phyloP scores from a whole-genome alignment of 768 basidiomycete species.

The Collybia mongolica region DNA sequence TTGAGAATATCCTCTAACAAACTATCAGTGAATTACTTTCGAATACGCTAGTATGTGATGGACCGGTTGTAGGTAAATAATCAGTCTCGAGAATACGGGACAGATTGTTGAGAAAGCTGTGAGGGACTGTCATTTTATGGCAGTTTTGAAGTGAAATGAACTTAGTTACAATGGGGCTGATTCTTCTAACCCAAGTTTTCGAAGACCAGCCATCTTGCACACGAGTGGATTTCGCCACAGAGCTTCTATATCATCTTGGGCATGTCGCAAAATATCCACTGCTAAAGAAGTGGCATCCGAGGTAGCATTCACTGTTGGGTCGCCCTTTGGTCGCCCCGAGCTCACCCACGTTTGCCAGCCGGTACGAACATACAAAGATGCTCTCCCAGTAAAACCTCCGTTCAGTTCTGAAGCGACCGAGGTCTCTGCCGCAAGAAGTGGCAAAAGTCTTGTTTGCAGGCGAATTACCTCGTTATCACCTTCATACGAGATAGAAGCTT shows the following conservation, averaged over 20 bases:
- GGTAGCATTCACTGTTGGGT: not conserved
- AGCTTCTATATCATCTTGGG: slow-evolving; percentile 50
- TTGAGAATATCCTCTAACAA: slow-evolving; percentile 69
- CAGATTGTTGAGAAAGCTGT: slow-evolving; percentile 66
- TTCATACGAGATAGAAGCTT: slow-evolving; percentile 10
- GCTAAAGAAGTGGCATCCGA: slow-evolving; percentile 30
- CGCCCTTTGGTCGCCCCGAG: slow-evolving; percentile 8
- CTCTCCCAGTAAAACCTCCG: slow-evolving; percentile 14
- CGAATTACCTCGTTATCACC: slow-evolving; percentile 7
- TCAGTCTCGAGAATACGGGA: slow-evolving; percentile 63
- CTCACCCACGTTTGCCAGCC: slow-evolving; percentile 14
- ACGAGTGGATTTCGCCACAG: slow-evolving; percentile 73
- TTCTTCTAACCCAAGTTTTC: slow-evolving; percentile 69
- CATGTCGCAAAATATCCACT: slow-evolving; percentile 46
- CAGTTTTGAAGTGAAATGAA: slow-evolving; percentile 6
- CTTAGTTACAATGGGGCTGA: slow-evolving; percentile 72
- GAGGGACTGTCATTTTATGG: not conserved
- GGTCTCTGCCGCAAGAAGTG: slow-evolving; percentile 11
- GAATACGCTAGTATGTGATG: slow-evolving; percentile 7
- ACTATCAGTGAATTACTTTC: not conserved
- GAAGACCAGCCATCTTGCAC: slow-evolving; percentile 48
- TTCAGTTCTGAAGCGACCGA: slow-evolving; percentile 9
- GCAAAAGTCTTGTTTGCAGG: slow-evolving; percentile 4
- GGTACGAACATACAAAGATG: slow-evolving; percentile 10
- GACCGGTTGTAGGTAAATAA: slow-evolving; percentile 72